Evolutionary conservation across 257 asterid genomes (phyloP).

Genomic region (Rehmannia glutinosa): DNA sequence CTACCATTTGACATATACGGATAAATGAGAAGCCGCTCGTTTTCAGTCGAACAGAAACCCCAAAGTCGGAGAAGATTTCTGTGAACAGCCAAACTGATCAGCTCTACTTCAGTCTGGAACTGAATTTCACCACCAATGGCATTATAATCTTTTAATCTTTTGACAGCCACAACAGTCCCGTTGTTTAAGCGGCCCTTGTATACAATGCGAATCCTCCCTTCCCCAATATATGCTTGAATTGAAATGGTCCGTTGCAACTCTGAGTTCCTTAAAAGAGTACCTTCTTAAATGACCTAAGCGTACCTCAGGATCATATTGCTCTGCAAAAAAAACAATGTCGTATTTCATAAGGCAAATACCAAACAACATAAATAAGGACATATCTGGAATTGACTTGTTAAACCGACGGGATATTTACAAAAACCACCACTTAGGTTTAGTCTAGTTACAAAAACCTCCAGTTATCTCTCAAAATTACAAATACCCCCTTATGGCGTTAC

Average conservation of each 20-base stretch:
- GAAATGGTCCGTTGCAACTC: constrained; percentile 83
- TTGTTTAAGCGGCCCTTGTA: constrained; percentile 71
- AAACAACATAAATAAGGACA: background rate
- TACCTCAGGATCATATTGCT: constrained; percentile 88
- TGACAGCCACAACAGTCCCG: constrained; percentile 89
- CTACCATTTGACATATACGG: constrained; percentile 91
- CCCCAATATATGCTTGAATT: constrained; percentile 79
- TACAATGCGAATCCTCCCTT: constrained; percentile 88
- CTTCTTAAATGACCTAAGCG: constrained; percentile 81
- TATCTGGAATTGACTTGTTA: background rate
- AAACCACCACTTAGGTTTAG: no score
- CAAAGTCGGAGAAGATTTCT: constrained; percentile 83
- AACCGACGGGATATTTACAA: no score
- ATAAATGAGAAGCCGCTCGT: constrained; percentile 81
- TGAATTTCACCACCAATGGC: constrained; percentile 89
- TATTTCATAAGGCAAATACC: background rate
- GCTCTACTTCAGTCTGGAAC: constrained; percentile 93
- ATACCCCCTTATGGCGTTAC: no score
- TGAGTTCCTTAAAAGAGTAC: constrained; percentile 81
- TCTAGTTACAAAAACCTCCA: no score
- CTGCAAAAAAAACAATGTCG: constrained; percentile 36
- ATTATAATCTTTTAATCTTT: constrained; percentile 79
- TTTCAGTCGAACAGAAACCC: constrained; percentile 90
- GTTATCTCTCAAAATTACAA: no score
- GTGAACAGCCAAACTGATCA: constrained; percentile 89